Conservation (phyloP, 2,329 filamentous ascomycete genomes). For the Nigrograna mackinnonii region DNA sequence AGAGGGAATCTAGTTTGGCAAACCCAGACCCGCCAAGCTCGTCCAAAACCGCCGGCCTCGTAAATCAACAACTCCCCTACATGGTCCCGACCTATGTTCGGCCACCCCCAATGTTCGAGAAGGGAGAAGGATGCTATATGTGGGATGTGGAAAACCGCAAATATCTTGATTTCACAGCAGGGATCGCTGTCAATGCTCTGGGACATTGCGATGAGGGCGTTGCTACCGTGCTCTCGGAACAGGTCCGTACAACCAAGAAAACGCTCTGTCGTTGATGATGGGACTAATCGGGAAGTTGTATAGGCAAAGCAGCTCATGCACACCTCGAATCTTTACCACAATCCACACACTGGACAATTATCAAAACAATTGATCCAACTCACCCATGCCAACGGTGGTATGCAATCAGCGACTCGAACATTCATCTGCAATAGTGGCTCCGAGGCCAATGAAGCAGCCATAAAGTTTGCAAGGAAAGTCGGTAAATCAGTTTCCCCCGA, state of each 20-base stretch:
- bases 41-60: conserved; percentile 74
- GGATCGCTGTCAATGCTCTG: conserved; percentile 92
- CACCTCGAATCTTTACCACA: conserved; percentile 95
- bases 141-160: conserved; percentile 88
- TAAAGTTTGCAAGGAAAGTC: conserved; percentile 94
- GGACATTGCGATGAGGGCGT: conserved; percentile 88
- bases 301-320: conserved; percentile 75
- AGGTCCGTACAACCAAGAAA: conserved; percentile 63
- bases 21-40: conserved; percentile 75
- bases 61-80: conserved; percentile 76
- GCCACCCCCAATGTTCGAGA: conserved; percentile 85
- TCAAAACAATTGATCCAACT: conserved; percentile 83
- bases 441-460: conserved; percentile 95
- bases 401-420: conserved; percentile 77
- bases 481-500: conserved; percentile 75
- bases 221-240: conserved; percentile 73
- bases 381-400: conserved; percentile 77
- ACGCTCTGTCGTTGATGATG: too few relatives aligned
- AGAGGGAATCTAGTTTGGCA: conserved; percentile 50
- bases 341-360: conserved; percentile 89
- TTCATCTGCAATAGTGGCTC: conserved; percentile 97
- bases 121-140: conserved; percentile 82
- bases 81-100: conserved; percentile 97
- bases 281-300: too few relatives aligned
- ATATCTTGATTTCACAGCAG: conserved; percentile 93